Percentiles rank a stretch among this genome's conserved stretches.
Evolutionary conservation across 1,139 yeast species (phyloP).

Genomic region (Suhomyces wounanorum): DNA sequence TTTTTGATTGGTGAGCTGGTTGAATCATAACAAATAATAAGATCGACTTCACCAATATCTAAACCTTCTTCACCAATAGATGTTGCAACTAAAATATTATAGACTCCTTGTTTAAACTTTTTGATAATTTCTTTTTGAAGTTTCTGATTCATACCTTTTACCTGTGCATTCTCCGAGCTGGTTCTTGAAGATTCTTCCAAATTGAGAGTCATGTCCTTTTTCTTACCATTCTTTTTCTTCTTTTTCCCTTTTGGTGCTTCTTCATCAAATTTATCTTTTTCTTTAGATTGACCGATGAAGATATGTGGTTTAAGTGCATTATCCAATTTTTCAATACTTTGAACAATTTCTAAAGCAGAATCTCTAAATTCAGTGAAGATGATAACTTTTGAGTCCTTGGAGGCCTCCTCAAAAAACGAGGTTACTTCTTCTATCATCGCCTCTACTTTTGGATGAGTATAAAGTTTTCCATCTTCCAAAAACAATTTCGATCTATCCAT

Average conservation of each 20-base stretch:
- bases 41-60: constrained; percentile 96
- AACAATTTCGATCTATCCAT: constrained; percentile 47
- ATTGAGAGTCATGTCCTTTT: constrained; percentile 21
- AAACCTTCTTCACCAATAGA: constrained; percentile 98
- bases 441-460: constrained; percentile 79
- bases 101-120: constrained; percentile 68
- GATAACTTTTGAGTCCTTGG: constrained; percentile 66
- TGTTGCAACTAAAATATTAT: constrained; percentile 87
- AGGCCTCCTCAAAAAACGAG: constrained; percentile 49
- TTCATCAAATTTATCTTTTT: constrained; percentile 64
- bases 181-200: constrained; percentile 19
- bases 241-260: constrained; percentile 36
- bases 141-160: constrained; percentile 69
- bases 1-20: constrained; percentile 92
- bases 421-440: constrained; percentile 58
- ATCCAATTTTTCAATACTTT: constrained; percentile 50
- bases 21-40: constrained; percentile 89
- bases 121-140: constrained; percentile 71
- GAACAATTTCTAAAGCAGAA: constrained; percentile 84
- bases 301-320: constrained; percentile 68
- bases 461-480: constrained; percentile 39
- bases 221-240: constrained; percentile 19
- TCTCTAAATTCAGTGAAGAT: constrained; percentile 87
- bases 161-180: constrained; percentile 56
- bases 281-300: constrained; percentile 80